Conservation (phyloP, 495 filamentous ascomycete species). For the Friedmanniomyces simplex region DNA sequence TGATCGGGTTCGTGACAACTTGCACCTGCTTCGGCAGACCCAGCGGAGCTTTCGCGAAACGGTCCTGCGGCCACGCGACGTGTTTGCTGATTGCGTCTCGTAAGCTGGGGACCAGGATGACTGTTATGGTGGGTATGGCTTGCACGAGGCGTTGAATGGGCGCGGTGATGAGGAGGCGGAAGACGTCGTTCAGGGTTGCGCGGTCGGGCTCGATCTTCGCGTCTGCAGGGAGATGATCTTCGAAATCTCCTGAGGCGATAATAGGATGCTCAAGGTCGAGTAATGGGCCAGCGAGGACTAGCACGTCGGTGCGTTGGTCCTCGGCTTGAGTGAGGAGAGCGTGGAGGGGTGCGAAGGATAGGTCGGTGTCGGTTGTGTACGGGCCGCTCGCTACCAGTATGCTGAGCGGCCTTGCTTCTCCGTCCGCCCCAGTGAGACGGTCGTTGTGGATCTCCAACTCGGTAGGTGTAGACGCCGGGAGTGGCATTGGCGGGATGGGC, state of each 20-base stretch:
- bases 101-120: constrained; percentile 74
- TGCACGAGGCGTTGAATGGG: constrained; percentile 54
- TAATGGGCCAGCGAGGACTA: constrained; percentile 79
- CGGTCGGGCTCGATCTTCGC: constrained; percentile 59
- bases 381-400: constrained; percentile 73
- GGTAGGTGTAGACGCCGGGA: constrained; percentile 51
- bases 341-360: constrained; percentile 76
- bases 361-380: constrained; percentile 82
- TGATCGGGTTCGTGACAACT: constrained; percentile 80
- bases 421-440: constrained; percentile 50
- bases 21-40: constrained; percentile 63
- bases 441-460: constrained; percentile 54
- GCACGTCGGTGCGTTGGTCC: constrained; percentile 62
- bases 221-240: constrained; percentile 56
- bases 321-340: constrained; percentile 69
- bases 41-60: constrained; percentile 57
- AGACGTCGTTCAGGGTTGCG: constrained; percentile 69
- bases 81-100: constrained; percentile 78
- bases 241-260: constrained; percentile 81
- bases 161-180: constrained; percentile 64
- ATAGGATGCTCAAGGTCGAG: constrained; percentile 84
- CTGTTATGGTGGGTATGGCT: constrained; percentile 61
- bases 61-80: constrained; percentile 84
- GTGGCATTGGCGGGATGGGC: constrained; percentile 57
- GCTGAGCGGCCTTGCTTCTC: constrained; percentile 51